These are phyloP conservation scores for Xerocomellus amylosporus DNA, from an alignment of 768 basidiomycete species.

Conservation along the genomic window DNA sequence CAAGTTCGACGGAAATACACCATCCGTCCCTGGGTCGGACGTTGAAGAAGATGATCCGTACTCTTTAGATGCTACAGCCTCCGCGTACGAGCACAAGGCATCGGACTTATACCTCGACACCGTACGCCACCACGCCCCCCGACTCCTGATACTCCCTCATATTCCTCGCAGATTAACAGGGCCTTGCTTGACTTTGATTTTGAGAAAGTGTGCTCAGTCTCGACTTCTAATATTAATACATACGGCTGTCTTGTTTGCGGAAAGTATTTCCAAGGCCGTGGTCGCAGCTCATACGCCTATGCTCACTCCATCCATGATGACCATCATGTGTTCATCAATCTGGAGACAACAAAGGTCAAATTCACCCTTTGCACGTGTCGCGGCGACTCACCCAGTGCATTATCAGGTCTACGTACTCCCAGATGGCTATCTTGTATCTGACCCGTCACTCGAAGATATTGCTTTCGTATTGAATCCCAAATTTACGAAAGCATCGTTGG, in stretches of 20 bases:
- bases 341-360: slow-evolving; percentile 81
- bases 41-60: slow-evolving; percentile 29
- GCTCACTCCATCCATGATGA: slow-evolving; percentile 97
- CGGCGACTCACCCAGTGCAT: slow-evolving; percentile 16
- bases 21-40: slow-evolving; percentile 15
- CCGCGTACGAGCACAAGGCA: slow-evolving; percentile 38
- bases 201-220: slow-evolving; percentile 97
- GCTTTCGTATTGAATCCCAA: slow-evolving; percentile 83
- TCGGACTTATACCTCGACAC: slow-evolving; percentile 96
- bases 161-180: slow-evolving; percentile 73
- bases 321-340: slow-evolving; percentile 97
- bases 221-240: slow-evolving; percentile 92
- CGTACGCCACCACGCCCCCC: slow-evolving; percentile 44
- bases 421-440: slow-evolving; percentile 94
- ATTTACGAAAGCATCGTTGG: slow-evolving; percentile 65
- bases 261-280: slow-evolving; percentile 98
- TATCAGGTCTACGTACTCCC: slow-evolving; percentile 92
- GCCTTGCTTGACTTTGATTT: slow-evolving; percentile 95
- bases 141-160: slow-evolving; percentile 18
- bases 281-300: slow-evolving; percentile 91
- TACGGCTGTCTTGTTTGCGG: slow-evolving; percentile 98
- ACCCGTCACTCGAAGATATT: slow-evolving; percentile 96
- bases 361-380: slow-evolving; percentile 15
- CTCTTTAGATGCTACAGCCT: slow-evolving; percentile 24
- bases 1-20: slow-evolving; percentile 32